phyloP scores from a whole-genome alignment of 2,329 filamentous ascomycete genomes.

The Calonectria montana region DNA sequence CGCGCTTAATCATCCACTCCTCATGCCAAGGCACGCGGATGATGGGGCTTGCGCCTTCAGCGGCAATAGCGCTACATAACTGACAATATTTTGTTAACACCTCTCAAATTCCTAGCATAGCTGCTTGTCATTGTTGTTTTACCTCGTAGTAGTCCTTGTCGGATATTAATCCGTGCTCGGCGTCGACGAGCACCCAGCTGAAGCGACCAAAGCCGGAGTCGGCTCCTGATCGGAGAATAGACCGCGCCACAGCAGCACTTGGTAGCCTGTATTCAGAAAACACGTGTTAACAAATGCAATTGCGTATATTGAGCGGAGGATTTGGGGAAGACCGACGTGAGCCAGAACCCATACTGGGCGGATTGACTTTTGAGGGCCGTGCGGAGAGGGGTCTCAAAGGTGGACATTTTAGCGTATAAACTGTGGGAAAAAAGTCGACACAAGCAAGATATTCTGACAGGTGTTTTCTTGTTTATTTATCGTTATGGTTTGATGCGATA shows the following conservation, averaged over 20 bases:
- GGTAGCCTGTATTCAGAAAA: neutral
- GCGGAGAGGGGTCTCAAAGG: slow-evolving; percentile 6
- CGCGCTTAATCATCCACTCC: slow-evolving; percentile 26
- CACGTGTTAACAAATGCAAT: neutral
- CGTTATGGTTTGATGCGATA: neutral
- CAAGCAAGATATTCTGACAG: neutral
- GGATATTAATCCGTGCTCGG: slow-evolving; percentile 22
- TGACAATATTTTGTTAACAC: neutral
- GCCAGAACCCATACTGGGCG: slow-evolving; percentile 17
- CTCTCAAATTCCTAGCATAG: neutral
- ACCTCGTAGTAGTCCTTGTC: slow-evolving; percentile 27
- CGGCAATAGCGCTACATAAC: slow-evolving; percentile 8
- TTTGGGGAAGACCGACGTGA: slow-evolving; percentile 9
- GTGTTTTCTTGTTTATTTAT: neutral
- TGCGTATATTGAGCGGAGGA: neutral
- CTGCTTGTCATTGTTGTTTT: neutral
- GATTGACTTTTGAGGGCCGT: neutral
- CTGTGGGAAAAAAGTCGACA: neutral
- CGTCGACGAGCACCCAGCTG: slow-evolving; percentile 20
- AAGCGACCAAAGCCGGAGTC: slow-evolving; percentile 3
- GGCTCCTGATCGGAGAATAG: slow-evolving; percentile 4
- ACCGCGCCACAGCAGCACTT: slow-evolving; percentile 12
- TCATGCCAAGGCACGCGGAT: slow-evolving; percentile 20
- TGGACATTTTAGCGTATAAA: neutral
- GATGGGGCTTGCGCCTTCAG: slow-evolving; percentile 18